A percentile compares a stretch with the other conserved stretches of the same genome.
These are phyloP conservation scores for Tetraselmis striata DNA, from an alignment of 139 green algal species.

Conservation along the genomic window DNA sequence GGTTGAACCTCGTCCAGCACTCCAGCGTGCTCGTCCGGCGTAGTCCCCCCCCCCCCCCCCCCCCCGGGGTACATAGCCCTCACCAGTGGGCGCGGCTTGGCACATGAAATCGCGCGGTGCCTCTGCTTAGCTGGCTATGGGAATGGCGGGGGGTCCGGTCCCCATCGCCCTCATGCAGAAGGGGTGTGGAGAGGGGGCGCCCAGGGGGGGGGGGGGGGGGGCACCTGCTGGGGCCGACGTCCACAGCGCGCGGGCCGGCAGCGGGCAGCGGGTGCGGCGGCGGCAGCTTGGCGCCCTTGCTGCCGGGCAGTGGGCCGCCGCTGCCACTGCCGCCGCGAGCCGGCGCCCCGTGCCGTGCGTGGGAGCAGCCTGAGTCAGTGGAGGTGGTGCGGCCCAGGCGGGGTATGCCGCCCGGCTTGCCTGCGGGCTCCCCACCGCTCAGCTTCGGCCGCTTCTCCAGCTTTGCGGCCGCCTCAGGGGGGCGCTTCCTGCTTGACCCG, in stretches of 20 bases:
- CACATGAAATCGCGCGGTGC: too few relatives aligned
- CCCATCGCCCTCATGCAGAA: too few relatives aligned
- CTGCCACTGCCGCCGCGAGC: neutral
- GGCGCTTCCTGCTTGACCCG: neutral
- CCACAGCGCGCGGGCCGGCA: too few relatives aligned
- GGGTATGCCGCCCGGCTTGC: neutral
- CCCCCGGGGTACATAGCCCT: too few relatives aligned
- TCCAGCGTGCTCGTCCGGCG: too few relatives aligned
- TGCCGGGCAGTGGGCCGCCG: neutral
- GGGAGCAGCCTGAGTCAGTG: neutral
- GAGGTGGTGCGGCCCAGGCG: neutral
- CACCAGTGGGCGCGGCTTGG: too few relatives aligned
- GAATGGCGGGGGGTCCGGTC: too few relatives aligned
- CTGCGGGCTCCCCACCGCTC: neutral
- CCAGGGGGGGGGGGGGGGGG: too few relatives aligned
- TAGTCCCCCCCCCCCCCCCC: too few relatives aligned
- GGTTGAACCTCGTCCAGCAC: too few relatives aligned
- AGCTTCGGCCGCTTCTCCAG: neutral
- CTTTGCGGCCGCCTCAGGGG: neutral
- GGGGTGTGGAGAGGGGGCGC: neutral
- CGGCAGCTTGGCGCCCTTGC: neutral
- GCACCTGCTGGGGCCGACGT: neutral
- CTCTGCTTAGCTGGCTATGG: too few relatives aligned
- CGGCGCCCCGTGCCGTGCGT: neutral
- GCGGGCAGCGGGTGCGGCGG: neutral